phyloP scores from a whole-genome alignment of 2,329 filamentous ascomycete genomes.

The Cercospora janseana region DNA sequence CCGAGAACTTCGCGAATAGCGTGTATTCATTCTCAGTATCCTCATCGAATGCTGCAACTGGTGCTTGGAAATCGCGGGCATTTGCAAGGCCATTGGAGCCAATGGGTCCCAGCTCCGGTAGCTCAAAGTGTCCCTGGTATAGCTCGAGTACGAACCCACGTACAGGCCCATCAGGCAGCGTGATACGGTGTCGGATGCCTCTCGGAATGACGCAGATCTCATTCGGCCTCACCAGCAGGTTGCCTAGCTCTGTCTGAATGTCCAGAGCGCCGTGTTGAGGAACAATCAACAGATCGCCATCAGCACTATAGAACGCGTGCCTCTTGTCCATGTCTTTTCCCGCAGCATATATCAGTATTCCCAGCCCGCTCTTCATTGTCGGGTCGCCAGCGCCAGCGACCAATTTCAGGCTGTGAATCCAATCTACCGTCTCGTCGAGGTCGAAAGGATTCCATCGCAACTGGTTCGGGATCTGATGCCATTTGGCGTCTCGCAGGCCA shows the following conservation, averaged over 20 bases:
- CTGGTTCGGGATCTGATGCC: conserved; percentile 77
- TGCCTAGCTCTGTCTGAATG: conserved; percentile 67
- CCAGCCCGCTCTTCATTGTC: conserved; percentile 73
- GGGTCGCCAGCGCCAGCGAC: conserved; percentile 78
- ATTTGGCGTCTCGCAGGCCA: conserved; percentile 37
- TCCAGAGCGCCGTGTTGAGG: conserved; percentile 64
- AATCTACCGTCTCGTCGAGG: conserved; percentile 65
- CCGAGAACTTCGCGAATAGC: conserved; percentile 61
- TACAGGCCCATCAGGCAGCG: conserved; percentile 58
- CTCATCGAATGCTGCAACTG: conserved; percentile 58
- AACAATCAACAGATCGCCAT: conserved; percentile 66
- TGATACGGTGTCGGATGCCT: conserved; percentile 64
- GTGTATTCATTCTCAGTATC: conserved; percentile 56
- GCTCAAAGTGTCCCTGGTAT: conserved; percentile 62
- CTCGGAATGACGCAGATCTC: conserved; percentile 66
- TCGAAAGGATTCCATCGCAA: conserved; percentile 78
- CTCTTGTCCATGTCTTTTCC: conserved; percentile 73
- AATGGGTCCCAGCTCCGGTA: conserved; percentile 66
- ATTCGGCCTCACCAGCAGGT: conserved; percentile 63
- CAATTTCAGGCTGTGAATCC: conserved; percentile 67
- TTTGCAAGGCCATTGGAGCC: conserved; percentile 67
- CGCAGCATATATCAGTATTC: conserved; percentile 77
- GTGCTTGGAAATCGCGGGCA: conserved; percentile 62
- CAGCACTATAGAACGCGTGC: conserved; percentile 78
- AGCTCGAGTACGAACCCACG: conserved; percentile 67